Evolutionary conservation across 768 basidiomycete species (phyloP).

Genomic region (Suillus luteus): DNA sequence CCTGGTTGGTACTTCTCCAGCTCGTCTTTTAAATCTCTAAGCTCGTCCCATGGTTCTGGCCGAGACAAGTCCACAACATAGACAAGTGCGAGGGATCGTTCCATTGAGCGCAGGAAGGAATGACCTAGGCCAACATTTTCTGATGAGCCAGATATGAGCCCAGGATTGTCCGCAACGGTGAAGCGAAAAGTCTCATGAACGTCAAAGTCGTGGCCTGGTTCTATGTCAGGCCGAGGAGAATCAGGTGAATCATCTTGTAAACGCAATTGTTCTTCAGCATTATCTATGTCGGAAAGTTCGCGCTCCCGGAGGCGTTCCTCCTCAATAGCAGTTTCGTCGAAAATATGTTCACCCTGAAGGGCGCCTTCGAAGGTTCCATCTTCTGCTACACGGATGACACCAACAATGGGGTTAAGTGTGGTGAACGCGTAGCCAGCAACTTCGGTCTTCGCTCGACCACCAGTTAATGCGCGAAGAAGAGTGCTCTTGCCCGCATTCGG

Average conservation of each 20-base stretch:
- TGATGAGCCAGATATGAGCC: constrained; percentile 81
- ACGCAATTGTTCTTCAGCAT: background rate
- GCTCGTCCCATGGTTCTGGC: constrained; percentile 75
- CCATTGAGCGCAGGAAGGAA: constrained; percentile 90
- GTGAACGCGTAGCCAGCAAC: constrained; percentile 94
- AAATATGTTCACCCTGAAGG: constrained; percentile 47
- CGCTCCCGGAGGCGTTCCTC: constrained; percentile 43
- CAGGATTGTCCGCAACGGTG: constrained; percentile 97
- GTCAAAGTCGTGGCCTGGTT: constrained; percentile 54
- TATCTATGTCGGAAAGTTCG: constrained; percentile 40
- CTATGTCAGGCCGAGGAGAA: constrained; percentile 21
- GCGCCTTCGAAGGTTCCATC: constrained; percentile 76
- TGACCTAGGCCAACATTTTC: constrained; percentile 93
- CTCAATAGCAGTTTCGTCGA: constrained; percentile 71
- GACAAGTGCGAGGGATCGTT: constrained; percentile 85
- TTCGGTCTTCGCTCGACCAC: constrained; percentile 78
- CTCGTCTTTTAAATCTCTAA: constrained; percentile 74
- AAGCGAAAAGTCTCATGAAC: constrained; percentile 80
- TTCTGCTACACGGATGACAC: constrained; percentile 81
- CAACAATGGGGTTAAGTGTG: constrained; percentile 91
- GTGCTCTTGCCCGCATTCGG: constrained; percentile 97
- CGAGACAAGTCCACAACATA: constrained; percentile 90
- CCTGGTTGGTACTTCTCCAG: constrained; percentile 80
- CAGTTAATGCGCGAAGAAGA: constrained; percentile 84
- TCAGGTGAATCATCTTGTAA: constrained; percentile 20